Evolutionary conservation across 2,329 filamentous ascomycete genomes (phyloP).

Genomic region (Dothistroma septosporum): DNA sequence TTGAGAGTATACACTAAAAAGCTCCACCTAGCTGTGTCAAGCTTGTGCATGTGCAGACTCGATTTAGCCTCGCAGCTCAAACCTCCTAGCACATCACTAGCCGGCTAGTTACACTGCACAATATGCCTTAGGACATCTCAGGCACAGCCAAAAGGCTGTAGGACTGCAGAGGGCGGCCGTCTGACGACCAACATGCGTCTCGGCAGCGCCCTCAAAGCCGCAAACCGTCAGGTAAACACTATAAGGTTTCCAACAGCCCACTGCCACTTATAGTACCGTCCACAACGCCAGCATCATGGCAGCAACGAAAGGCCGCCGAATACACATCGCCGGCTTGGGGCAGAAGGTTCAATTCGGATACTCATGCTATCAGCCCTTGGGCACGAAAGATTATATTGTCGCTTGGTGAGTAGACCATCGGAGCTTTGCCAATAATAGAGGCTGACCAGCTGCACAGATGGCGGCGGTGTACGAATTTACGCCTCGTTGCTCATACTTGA

Average conservation of each 20-base stretch:
- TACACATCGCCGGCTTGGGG: not conserved
- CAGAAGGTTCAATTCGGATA: not conserved
- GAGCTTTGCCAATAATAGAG: too few species aligned
- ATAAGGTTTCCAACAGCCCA: not conserved
- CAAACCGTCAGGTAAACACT: not conserved
- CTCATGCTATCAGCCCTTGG: not conserved
- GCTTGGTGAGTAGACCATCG: not conserved
- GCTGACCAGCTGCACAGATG: slow-evolving; percentile 11
- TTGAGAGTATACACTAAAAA: not conserved
- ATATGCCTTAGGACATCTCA: not conserved
- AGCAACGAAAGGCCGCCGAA: not conserved
- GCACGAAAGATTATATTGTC: not conserved
- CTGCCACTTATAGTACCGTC: not conserved
- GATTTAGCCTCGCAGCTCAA: not conserved
- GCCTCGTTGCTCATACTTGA: slow-evolving; percentile 17
- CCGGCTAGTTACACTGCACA: not conserved
- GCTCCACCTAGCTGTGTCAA: not conserved
- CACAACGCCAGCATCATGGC: not conserved
- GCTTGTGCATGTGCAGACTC: not conserved
- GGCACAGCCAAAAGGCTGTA: not conserved
- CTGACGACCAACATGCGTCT: not conserved
- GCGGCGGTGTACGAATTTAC: slow-evolving; percentile 22
- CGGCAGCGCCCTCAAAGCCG: not conserved
- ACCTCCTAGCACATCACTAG: not conserved
- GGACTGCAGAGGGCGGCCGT: not conserved